Percentiles rank a stretch among this genome's conserved stretches.
These are phyloP conservation scores for Nakazawaea siamensis DNA, from an alignment of 805 yeast genomes.

Conservation along the genomic window DNA sequence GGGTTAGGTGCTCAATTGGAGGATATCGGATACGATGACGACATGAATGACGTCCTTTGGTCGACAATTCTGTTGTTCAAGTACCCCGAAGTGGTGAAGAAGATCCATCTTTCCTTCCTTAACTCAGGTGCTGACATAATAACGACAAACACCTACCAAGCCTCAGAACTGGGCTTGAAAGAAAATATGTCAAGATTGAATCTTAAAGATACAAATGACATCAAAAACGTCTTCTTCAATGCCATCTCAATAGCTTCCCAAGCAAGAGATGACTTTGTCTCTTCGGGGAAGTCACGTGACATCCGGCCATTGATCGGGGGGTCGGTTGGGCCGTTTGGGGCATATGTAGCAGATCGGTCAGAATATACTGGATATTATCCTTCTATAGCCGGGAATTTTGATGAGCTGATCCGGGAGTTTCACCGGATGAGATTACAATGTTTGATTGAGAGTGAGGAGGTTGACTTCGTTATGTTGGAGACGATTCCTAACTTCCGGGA, in stretches of 20 bases:
- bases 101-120: constrained; percentile 43
- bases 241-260: constrained; percentile 19
- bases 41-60: constrained; percentile 47
- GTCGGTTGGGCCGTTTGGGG: constrained; percentile 74
- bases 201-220: constrained; percentile 9
- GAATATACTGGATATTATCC: constrained; percentile 69
- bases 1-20: constrained; percentile 62
- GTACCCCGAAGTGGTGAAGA: constrained; percentile 32
- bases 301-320: constrained; percentile 36
- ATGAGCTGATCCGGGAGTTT: constrained; percentile 31
- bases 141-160: constrained; percentile 55
- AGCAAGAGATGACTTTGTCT: constrained; percentile 14
- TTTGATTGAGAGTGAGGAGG: constrained; percentile 27
- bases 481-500: constrained; percentile 64
- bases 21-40: constrained; percentile 27
- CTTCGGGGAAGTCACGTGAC: background rate
- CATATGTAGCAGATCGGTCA: constrained; percentile 55
- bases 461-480: constrained; percentile 59
- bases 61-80: constrained; percentile 44
- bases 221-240: constrained; percentile 14
- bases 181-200: constrained; percentile 14
- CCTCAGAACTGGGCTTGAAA: constrained; percentile 33
- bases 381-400: constrained; percentile 20
- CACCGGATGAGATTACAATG: constrained; percentile 39
- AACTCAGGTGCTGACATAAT: constrained; percentile 46